Evolutionary conservation across 306 rosid genomes (phyloP).

Genomic region (Prinsepia uniflora): DNA sequence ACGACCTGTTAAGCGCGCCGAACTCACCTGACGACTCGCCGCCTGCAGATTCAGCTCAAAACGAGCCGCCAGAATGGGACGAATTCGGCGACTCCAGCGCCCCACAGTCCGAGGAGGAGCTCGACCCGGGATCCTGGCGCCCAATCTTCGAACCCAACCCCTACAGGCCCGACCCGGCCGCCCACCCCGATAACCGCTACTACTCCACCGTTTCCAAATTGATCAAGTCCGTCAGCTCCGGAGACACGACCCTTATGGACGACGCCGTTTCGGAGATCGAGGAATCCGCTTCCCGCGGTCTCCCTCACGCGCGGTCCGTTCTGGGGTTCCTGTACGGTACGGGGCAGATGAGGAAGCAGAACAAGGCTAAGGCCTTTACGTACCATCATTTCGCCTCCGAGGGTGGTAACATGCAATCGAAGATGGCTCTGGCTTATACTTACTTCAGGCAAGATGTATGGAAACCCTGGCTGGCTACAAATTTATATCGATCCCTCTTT

Average conservation of each 20-base stretch:
- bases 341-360: constrained; percentile 69
- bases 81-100: constrained; percentile 72
- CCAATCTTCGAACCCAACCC: constrained; percentile 74
- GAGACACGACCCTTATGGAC: constrained; percentile 44
- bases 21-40: constrained; percentile 40
- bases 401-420: constrained; percentile 84
- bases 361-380: constrained; percentile 60
- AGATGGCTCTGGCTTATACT: constrained; percentile 88
- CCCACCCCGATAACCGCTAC: constrained; percentile 40
- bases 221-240: constrained; percentile 49
- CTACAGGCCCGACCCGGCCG: constrained; percentile 14
- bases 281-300: constrained; percentile 39
- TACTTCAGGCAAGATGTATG: constrained; percentile 87
- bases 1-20: constrained; percentile 56
- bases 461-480: not conserved
- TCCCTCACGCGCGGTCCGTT: constrained; percentile 66
- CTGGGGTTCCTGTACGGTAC: constrained; percentile 68
- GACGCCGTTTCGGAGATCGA: constrained; percentile 66
- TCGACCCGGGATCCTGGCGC: constrained; percentile 94
- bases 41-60: constrained; percentile 42
- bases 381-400: constrained; percentile 76
- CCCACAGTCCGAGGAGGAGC: constrained; percentile 66
- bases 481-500: not conserved
- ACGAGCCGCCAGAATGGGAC: constrained; percentile 80
- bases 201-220: constrained; percentile 52